Percentiles rank a stretch among this genome's conserved stretches.
Evolutionary conservation across 2,329 filamentous ascomycete species (phyloP).

Genomic region (Corniculantispora saksenae): DNA sequence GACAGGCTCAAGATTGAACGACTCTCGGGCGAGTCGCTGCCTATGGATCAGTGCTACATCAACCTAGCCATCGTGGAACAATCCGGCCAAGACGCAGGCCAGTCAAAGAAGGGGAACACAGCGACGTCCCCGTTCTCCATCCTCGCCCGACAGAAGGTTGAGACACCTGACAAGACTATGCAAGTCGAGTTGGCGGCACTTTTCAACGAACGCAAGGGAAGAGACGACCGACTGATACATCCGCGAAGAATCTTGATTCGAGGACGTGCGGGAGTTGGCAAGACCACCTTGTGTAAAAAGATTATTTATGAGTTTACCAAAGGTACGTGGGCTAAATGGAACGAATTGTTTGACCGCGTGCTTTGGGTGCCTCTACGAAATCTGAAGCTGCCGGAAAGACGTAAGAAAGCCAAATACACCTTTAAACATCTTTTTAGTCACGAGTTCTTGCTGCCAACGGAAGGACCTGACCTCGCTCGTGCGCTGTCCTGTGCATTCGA

Average conservation of each 20-base stretch:
- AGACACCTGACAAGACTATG: not conserved
- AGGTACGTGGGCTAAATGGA: slow-evolving; percentile 26
- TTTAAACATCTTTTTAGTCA: not conserved
- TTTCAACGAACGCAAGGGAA: not conserved
- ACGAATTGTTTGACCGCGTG: slow-evolving; percentile 35
- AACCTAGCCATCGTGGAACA: slow-evolving; percentile 40
- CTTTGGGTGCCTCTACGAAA: slow-evolving; percentile 39
- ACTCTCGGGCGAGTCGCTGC: slow-evolving; percentile 34
- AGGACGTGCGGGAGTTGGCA: slow-evolving; percentile 40
- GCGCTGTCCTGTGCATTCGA: slow-evolving; percentile 1
- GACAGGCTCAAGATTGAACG: slow-evolving; percentile 34
- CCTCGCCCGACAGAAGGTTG: not conserved
- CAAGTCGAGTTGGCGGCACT: not conserved
- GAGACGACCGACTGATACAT: not conserved
- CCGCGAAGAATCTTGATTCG: slow-evolving; percentile 36
- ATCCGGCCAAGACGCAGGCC: slow-evolving; percentile 1
- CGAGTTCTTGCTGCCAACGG: not conserved
- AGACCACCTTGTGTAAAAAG: slow-evolving; percentile 45
- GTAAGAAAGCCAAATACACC: not conserved
- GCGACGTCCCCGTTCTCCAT: not conserved
- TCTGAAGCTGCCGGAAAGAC: slow-evolving; percentile 28
- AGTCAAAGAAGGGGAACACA: not conserved
- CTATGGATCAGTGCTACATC: slow-evolving; percentile 41
- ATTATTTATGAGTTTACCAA: slow-evolving; percentile 37
- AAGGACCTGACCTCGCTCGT: not conserved